Conservation (phyloP, 306 rosid species). For the Gastrolobium bilobum region DNA sequence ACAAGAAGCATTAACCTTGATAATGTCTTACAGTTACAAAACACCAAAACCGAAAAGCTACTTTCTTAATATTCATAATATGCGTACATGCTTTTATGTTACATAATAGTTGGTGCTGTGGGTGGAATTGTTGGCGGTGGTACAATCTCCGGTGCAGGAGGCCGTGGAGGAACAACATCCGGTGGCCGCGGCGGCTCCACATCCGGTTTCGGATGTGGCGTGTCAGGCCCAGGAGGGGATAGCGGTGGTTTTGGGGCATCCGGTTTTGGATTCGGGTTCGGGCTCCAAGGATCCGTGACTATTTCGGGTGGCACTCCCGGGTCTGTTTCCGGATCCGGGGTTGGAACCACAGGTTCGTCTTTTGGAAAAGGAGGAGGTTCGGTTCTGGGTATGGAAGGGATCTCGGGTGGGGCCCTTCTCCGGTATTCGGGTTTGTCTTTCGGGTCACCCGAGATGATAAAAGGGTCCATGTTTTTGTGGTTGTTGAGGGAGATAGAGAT, state of each 20-base stretch:
- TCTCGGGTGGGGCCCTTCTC: constrained; percentile 47
- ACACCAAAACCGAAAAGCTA: no score
- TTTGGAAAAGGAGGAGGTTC: constrained; percentile 49
- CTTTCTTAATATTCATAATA: no score
- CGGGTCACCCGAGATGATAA: not conserved
- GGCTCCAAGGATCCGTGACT: constrained; percentile 40
- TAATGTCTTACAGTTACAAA: no score
- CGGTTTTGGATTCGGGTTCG: constrained; percentile 53
- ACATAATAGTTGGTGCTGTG: constrained; percentile 31
- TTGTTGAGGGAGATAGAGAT: not conserved
- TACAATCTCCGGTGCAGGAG: constrained; percentile 60
- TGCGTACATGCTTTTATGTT: no score
- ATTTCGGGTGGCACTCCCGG: constrained; percentile 55
- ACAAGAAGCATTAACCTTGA: no score
- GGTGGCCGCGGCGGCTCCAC: constrained; percentile 56
- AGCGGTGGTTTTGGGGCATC: constrained; percentile 61
- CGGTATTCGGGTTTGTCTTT: constrained; percentile 34
- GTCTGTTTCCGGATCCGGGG: constrained; percentile 47
- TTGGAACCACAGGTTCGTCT: constrained; percentile 46
- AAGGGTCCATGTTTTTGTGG: not conserved
- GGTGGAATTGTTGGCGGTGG: constrained; percentile 62
- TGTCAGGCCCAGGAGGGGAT: constrained; percentile 53
- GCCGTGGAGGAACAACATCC: constrained; percentile 58
- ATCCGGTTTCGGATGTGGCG: constrained; percentile 52
- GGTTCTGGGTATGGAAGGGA: constrained; percentile 31